Evolutionary conservation across 495 filamentous ascomycete species (phyloP), one percentile per base, ranked within the genome.

Genomic region (Aspergillus avenaceus): DNA sequence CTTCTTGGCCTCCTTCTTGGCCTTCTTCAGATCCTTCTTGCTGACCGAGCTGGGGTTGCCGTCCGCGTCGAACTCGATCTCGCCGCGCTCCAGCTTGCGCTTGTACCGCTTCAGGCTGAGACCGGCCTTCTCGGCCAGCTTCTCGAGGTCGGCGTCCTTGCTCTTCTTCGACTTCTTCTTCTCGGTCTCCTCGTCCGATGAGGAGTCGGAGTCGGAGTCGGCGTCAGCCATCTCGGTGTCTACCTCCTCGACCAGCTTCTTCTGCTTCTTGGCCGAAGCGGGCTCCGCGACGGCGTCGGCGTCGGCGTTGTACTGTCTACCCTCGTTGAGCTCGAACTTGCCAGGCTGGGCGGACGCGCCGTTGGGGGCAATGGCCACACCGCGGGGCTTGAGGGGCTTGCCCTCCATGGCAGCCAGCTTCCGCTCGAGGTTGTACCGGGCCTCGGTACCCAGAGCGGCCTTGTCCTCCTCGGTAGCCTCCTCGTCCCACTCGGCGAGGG

Each of bases 231-330:
- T 82, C 50, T 80, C 73, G 54, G 75, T 70, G 40, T 80, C 78
- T 56, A 72, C 59, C 52, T 79, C 76, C 56, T 79, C 64, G 5
- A 78, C 71, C 27, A 80, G 63, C 59, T 77, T 78, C 66, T 81
- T 78, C 41, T 76, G 62, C 50, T 80, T 79, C 56, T 74, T 76
- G 16, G 69, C 60, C 1, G 66, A 54, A 12, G 66, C 54, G 19
- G 67, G 63, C 52, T 87, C 81, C 44, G 78, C 73, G 40, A 96
- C 62, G 18, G 91, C 91, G 70, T 98, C 93, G 41, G 90, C 93
- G 70, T 97, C 93, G 23, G 83, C 74, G 67, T 97, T 97, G 75
- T 98, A 98, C 69, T 91, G 95, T 59, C 91, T 81, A n/a, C 87
- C 86, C 60, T 97, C 90, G 69, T 92, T 95, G 58, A 97, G 71